A percentile compares a stretch with the other conserved stretches of the same genome.
Conservation (phyloP, 192 early-diverging fungal genomes). For the Funneliformis mosseae region DNA sequence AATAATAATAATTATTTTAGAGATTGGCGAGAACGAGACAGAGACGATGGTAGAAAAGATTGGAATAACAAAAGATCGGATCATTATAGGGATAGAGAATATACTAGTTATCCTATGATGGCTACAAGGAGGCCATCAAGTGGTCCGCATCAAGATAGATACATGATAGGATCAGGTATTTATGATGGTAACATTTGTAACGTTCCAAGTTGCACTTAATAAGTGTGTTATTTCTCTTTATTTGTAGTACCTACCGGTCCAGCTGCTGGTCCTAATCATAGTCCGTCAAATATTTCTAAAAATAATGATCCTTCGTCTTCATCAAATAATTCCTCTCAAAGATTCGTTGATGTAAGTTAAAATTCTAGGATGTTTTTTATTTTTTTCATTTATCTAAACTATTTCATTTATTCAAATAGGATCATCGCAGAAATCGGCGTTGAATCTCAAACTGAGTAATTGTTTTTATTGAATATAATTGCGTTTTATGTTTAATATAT, state of each 20-base stretch:
- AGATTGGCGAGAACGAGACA: conserved; percentile 27
- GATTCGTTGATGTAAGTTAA: neutral
- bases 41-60: conserved; percentile 14
- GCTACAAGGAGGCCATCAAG: conserved; percentile 1
- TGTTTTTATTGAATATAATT: too few relatives aligned
- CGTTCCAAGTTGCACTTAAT: too few relatives aligned
- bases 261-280: conserved; percentile 2
- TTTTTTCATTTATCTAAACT: neutral
- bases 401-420: neutral
- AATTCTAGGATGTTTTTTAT: neutral
- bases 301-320: neutral
- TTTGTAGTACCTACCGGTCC: conserved; percentile 26
- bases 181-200: neutral
- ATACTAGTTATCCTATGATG: conserved; percentile 12
- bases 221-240: neutral
- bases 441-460: neutral
- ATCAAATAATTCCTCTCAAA: neutral
- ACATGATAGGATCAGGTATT: neutral
- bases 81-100: conserved; percentile 21
- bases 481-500: too few relatives aligned
- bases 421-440: neutral
- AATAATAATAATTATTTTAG: neutral
- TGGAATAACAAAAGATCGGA: neutral
- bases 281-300: neutral
- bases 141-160: conserved; percentile 25